Conservation (phyloP, 176 grass and related monocot species). For the Avena eriantha region DNA sequence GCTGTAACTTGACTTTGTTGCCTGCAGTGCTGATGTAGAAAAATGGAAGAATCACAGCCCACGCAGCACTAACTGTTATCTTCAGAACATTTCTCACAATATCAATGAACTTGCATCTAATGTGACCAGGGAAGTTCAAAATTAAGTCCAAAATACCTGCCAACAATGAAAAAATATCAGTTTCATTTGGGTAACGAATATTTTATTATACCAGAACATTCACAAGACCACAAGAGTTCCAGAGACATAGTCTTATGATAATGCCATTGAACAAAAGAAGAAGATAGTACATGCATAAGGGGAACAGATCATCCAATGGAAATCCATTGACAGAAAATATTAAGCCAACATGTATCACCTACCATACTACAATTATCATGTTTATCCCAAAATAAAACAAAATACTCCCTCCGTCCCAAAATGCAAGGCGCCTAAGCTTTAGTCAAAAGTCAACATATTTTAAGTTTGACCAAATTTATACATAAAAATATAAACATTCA, state of each 20-base stretch:
- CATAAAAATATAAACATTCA: too few species aligned
- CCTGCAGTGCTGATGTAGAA: slow-evolving; percentile 70
- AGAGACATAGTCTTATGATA: background rate
- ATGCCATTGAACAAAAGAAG: slow-evolving; percentile 4
- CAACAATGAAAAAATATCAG: slow-evolving; percentile 44
- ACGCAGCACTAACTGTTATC: slow-evolving; percentile 70
- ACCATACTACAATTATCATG: background rate
- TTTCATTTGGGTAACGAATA: slow-evolving; percentile 25
- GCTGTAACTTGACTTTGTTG: slow-evolving; percentile 64
- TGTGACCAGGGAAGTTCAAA: slow-evolving; percentile 86
- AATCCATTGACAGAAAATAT: slow-evolving; percentile 25
- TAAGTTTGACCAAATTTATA: too few species aligned
- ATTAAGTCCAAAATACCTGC: slow-evolving; percentile 92
- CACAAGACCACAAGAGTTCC: slow-evolving; percentile 21
- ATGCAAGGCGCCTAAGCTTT: too few species aligned
- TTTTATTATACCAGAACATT: slow-evolving; percentile 13
- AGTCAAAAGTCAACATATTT: too few species aligned
- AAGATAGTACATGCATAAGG: slow-evolving; percentile 31
- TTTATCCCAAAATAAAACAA: background rate
- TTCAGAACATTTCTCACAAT: slow-evolving; percentile 79
- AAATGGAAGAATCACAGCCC: slow-evolving; percentile 88
- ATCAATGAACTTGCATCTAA: slow-evolving; percentile 82
- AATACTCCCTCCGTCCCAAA: background rate
- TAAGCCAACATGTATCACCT: slow-evolving; percentile 20
- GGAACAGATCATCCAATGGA: slow-evolving; percentile 23